Percentiles rank a stretch among this genome's conserved stretches.
Conservation (phyloP, 2,329 filamentous ascomycete genomes). For the Chalaropsis ovoidea region DNA sequence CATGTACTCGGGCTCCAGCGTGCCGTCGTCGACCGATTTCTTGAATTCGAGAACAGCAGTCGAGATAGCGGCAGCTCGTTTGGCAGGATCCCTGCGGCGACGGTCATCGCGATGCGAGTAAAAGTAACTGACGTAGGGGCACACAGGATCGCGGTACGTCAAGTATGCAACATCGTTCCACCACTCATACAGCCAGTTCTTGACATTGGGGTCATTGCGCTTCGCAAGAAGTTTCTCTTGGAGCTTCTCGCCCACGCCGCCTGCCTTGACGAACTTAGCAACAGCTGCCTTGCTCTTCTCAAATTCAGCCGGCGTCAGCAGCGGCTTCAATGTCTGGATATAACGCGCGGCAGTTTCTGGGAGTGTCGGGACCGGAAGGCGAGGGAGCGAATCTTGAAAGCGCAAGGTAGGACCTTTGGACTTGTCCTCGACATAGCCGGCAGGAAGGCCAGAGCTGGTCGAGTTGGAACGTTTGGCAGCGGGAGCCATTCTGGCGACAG, state of each 20-base stretch:
- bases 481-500: conserved; percentile 22
- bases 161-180: conserved; percentile 96
- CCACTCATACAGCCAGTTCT: conserved; percentile 97
- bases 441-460: conserved; percentile 13
- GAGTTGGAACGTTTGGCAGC: conserved; percentile 27
- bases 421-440: conserved; percentile 70
- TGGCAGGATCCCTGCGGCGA: conserved; percentile 73
- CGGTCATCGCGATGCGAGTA: conserved; percentile 96
- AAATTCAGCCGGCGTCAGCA: conserved; percentile 59
- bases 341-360: conserved; percentile 74
- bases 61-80: conserved; percentile 83
- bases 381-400: conserved; percentile 76
- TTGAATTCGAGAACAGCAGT: conserved; percentile 87
- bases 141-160: conserved; percentile 83
- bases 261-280: conserved; percentile 78
- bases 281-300: conserved; percentile 71
- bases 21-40: conserved; percentile 71
- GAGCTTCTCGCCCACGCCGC: conserved; percentile 68
- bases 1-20: conserved; percentile 96
- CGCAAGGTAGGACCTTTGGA: conserved; percentile 72
- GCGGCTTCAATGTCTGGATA: conserved; percentile 66
- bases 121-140: conserved; percentile 98
- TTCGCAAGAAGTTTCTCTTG: conserved; percentile 79
- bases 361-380: conserved; percentile 68
- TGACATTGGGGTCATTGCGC: conserved; percentile 65